phyloP scores from a whole-genome alignment of 1,284 basidiomycete species.

The Ustilago bromivora region DNA sequence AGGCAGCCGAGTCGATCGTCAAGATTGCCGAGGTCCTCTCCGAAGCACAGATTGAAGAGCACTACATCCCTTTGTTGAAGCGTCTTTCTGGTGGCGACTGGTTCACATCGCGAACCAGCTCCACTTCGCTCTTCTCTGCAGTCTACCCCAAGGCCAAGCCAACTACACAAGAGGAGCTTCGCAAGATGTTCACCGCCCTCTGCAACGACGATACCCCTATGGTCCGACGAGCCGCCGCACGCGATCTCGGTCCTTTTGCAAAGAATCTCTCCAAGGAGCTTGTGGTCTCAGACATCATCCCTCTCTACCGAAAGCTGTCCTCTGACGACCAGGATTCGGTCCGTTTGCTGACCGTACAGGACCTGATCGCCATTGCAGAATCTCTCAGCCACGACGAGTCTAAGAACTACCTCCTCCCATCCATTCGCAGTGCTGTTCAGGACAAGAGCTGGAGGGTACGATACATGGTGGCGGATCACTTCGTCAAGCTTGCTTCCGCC shows the following conservation, averaged over 20 bases:
- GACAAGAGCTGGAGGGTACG: slow-evolving; percentile 99
- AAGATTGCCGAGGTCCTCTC: slow-evolving; percentile 86
- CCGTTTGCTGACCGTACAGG: slow-evolving; percentile 92
- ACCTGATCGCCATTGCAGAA: slow-evolving; percentile 90
- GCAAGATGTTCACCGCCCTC: slow-evolving; percentile 85
- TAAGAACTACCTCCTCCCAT: slow-evolving; percentile 86
- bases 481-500: slow-evolving; percentile 92
- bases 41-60: slow-evolving; percentile 85
- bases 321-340: slow-evolving; percentile 99
- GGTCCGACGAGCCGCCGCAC: slow-evolving; percentile 96
- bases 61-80: slow-evolving; percentile 90
- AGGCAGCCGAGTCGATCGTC: slow-evolving; percentile 92
- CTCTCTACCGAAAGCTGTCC: slow-evolving; percentile 93
- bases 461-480: slow-evolving; percentile 99
- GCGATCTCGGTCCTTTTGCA: slow-evolving; percentile 80
- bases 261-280: slow-evolving; percentile 70
- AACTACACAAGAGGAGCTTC: slow-evolving; percentile 85
- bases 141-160: slow-evolving; percentile 77
- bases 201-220: slow-evolving; percentile 97
- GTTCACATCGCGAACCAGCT: slow-evolving; percentile 99
- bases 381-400: slow-evolving; percentile 86
- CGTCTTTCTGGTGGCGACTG: slow-evolving; percentile 94
- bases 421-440: slow-evolving; percentile 82
- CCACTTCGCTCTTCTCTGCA: slow-evolving; percentile 93
- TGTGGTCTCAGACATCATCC: slow-evolving; percentile 83